These are phyloP conservation scores for Andrographis paniculata DNA, from an alignment of 305 asterid genomes.

Conservation along the genomic window DNA sequence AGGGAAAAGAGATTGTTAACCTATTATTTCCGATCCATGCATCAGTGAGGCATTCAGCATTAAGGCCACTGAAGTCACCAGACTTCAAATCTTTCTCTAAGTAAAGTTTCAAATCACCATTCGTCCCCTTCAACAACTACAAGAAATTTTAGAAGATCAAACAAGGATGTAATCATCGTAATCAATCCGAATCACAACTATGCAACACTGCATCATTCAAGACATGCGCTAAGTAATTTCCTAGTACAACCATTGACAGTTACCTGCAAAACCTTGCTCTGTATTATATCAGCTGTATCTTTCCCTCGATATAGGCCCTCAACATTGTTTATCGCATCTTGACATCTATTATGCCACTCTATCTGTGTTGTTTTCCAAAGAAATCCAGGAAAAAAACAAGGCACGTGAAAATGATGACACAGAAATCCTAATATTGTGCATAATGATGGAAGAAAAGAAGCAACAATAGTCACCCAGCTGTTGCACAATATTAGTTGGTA, in stretches of 20 bases:
- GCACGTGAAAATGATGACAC: slow-evolving; percentile 18
- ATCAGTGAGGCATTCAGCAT: slow-evolving; percentile 90
- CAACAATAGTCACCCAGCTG: slow-evolving; percentile 7
- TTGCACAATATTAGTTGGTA: too few species aligned
- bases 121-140: slow-evolving; percentile 70
- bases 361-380: slow-evolving; percentile 36
- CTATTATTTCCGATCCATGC: slow-evolving; percentile 88
- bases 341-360: slow-evolving; percentile 70
- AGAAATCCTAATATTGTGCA: slow-evolving; percentile 10
- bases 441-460: slow-evolving; percentile 10
- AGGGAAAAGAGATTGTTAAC: slow-evolving; percentile 26
- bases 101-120: slow-evolving; percentile 57
- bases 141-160: slow-evolving; percentile 16
- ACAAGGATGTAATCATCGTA: slow-evolving; percentile 15
- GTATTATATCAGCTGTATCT: slow-evolving; percentile 58
- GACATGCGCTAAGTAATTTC: slow-evolving; percentile 10
- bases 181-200: slow-evolving; percentile 11
- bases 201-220: slow-evolving; percentile 17
- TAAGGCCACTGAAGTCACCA: slow-evolving; percentile 70
- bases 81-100: slow-evolving; percentile 69
- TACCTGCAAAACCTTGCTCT: slow-evolving; percentile 94
- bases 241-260: slow-evolving; percentile 9
- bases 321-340: slow-evolving; percentile 62
- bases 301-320: slow-evolving; percentile 71
- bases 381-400: slow-evolving; percentile 20